Percentiles rank a stretch among this genome's conserved stretches.
Conservation (phyloP, 345 rosid species). For the Gynandropsis gynandra region DNA sequence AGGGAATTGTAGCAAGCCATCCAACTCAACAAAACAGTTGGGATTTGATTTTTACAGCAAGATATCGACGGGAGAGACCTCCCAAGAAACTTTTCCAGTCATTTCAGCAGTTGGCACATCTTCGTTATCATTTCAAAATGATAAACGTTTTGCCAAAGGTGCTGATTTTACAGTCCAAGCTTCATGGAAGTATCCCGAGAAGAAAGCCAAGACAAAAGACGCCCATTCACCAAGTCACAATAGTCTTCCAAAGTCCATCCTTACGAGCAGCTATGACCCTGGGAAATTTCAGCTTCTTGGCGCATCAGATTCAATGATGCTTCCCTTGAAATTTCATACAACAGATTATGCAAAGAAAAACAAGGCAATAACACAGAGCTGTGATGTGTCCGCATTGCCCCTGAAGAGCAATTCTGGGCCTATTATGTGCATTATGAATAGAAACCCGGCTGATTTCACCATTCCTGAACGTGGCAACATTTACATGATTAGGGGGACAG, state of each 20-base stretch:
- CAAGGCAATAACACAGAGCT: constrained; percentile 27
- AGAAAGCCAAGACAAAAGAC: constrained; percentile 36
- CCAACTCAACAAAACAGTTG: constrained; percentile 28
- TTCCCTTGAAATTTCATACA: constrained; percentile 35
- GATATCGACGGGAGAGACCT: constrained; percentile 31
- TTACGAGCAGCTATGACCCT: constrained; percentile 29
- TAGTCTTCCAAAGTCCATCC: constrained; percentile 27
- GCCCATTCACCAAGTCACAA: constrained; percentile 27
- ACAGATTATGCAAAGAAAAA: constrained; percentile 32
- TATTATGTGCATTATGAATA: constrained; percentile 50
- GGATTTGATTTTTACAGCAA: constrained; percentile 34
- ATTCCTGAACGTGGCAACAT: constrained; percentile 52
- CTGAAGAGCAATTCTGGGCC: constrained; percentile 29
- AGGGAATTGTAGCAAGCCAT: constrained; percentile 32
- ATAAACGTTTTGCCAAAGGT: constrained; percentile 29
- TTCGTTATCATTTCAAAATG: constrained; percentile 44
- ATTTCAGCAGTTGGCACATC: constrained; percentile 41
- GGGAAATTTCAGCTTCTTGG: constrained; percentile 40
- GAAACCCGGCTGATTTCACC: constrained; percentile 94
- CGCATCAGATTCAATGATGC: constrained; percentile 32
- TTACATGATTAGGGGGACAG: constrained; percentile 47
- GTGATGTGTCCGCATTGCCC: constrained; percentile 24
- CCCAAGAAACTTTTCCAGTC: constrained; percentile 28
- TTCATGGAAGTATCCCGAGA: constrained; percentile 39
- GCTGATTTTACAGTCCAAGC: constrained; percentile 29